Base-by-base conservation (phyloP, 345 rosid species). In the Syzygium aromaticum region DNA sequence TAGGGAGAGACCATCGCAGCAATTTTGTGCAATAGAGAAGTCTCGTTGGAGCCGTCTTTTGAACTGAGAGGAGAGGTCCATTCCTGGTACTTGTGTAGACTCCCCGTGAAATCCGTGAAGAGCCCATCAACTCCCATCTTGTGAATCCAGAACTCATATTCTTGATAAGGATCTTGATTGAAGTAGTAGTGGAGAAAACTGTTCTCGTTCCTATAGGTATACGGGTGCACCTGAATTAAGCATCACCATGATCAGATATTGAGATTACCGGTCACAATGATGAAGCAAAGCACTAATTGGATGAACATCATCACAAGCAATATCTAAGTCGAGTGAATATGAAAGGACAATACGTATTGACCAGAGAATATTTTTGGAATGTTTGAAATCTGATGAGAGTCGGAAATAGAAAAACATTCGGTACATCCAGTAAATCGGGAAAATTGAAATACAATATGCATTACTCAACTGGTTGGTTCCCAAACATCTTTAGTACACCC, bases 21-120 rank as follows among this genome's bases (percentile, higher is more conserved):
- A 89, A 94, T 93, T 84, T 94, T 89, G 84, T 87, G 85, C 93
- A 95, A 52, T 27, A 94, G 22, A 82, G 93, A 88, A 52, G 94
- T 88, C 54, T 54, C 51, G 17, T 89, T 89, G 23, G 85, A 67
- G 3, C 80, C 25, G 49, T 80, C 87, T 57, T 86, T 87, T 54
- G 86, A 53, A 40, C 92, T 54, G 23, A 89, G 90, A 63, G 97
- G 94, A 52, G 95, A 88, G 57, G 90, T 86, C 96, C 89, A 88
- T 86, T 96, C 95, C 89, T 94, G 97, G 84, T 59, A 96, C 33
- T 89, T 91, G 73, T 94, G 96, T 21, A 98, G 94, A 90, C 98
- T 96, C 78, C 98, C 96, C 0, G 99, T 93, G 93, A 95, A 96
- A 89, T 98, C 99, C 30, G 99, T 98, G 86, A 98, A 96, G 86